Evolutionary conservation across 2,329 filamentous ascomycete genomes (phyloP), one percentile per base, ranked within the genome.

Genomic region (Alternaria sp.): DNA sequence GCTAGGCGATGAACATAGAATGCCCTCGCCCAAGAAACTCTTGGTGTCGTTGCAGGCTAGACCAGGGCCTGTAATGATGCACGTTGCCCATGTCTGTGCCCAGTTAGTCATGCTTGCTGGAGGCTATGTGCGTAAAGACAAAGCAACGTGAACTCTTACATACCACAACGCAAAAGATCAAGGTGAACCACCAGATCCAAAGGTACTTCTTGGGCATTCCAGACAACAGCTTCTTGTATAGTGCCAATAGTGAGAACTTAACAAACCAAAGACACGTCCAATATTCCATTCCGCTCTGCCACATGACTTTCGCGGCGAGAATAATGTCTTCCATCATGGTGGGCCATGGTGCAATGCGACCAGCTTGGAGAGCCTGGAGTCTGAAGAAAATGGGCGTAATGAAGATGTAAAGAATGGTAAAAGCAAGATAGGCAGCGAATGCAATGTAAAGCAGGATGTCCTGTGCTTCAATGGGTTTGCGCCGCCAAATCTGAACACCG

Each of bases 221-320:
- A 8, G 61, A 64, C 54, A 82, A 68, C 15, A 82, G 65, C 21
- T 77, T 74, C 47, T 78, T 78, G 66, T 82, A 82, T 47, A 83
- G 72, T 15, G 77, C 72, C 54, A 83, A 69, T 32, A 83, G 69
- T 6, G 77, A 79, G 21, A 81, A 74, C 62, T 83, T 83, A 55
- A 81, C 77, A 36, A 78, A 71, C 79, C 79, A 82, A 6, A 83
- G 72, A 17, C 75, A 76, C 7, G 76, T 63, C 79, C 80, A 82
- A 54, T 81, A 77, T 21, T 79, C 70, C 47, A 81, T 74, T 5
- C 76, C 77, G 17, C 77, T 79, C 10, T 77, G 74, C 61, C 81
- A 81, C 66, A 82, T 81, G 19, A 81, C 70, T 54, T 77, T 77
- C 19, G 79, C 74, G 54, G 80, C 70, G 25, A 70, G 61, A 0